Conservation (phyloP, 116 monocot species). For the Thalassia testudinum region DNA sequence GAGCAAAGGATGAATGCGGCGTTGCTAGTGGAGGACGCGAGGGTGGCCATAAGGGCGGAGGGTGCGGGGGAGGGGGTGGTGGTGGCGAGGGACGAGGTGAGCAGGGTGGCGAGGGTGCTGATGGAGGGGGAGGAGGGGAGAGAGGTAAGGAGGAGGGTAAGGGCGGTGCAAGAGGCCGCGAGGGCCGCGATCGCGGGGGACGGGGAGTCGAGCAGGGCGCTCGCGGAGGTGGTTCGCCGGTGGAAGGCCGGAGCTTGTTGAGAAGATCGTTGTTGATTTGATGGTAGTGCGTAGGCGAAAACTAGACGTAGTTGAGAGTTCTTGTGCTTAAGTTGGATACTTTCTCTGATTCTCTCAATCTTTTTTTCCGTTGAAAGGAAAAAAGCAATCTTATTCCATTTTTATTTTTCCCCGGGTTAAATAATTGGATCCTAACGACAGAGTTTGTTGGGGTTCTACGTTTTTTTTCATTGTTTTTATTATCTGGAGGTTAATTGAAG, state of each 20-base stretch:
- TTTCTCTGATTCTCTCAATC: too few species aligned
- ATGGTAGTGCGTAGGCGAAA: too few species aligned
- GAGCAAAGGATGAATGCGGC: conserved; percentile 41
- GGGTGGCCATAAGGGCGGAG: not conserved
- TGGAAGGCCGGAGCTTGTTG: conserved; percentile 7
- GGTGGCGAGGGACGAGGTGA: not conserved
- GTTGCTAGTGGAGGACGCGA: conserved; percentile 20
- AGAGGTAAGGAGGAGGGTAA: not conserved
- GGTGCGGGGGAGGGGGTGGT: not conserved
- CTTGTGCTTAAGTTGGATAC: too few species aligned
- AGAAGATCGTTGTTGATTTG: too few species aligned
- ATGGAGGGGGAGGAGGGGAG: conserved; percentile 4
- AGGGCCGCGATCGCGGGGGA: not conserved
- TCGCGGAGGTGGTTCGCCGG: conserved; percentile 6
- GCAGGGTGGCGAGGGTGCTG: not conserved
- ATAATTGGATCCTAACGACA: too few species aligned
- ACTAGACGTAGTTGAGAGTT: too few species aligned
- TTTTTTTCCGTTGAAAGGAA: too few species aligned
- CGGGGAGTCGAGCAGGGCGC: conserved; percentile 10
- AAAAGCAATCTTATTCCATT: too few species aligned
- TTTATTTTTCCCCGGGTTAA: too few species aligned
- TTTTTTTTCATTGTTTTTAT: too few species aligned
- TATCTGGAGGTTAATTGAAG: too few species aligned
- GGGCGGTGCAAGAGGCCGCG: not conserved
- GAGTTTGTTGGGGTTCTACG: too few species aligned